Percentiles rank a stretch among this genome's conserved stretches.
These are phyloP conservation scores for Penicillium sp. DNA, from an alignment of 2,329 filamentous ascomycete genomes.

Conservation along the genomic window DNA sequence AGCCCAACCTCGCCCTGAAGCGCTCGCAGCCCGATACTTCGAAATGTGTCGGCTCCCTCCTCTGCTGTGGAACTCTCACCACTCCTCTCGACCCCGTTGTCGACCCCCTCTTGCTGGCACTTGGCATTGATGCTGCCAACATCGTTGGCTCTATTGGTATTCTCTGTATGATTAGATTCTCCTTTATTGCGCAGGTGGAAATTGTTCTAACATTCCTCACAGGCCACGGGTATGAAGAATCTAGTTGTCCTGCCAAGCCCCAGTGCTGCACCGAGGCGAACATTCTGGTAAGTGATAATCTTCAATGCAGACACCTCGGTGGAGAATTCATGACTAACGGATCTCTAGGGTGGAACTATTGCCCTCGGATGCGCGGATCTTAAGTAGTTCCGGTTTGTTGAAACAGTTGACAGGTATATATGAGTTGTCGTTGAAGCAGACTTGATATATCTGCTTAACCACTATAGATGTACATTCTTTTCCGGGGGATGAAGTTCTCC, in stretches of 20 bases:
- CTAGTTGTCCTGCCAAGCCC: constrained; percentile 19
- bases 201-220: background rate
- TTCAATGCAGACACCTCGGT: no score
- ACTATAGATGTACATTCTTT: background rate
- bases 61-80: constrained; percentile 30
- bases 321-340: background rate
- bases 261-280: constrained; percentile 34
- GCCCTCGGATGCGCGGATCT: constrained; percentile 24
- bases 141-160: constrained; percentile 31
- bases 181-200: background rate
- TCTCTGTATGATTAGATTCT: constrained; percentile 19
- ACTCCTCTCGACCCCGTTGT: constrained; percentile 29
- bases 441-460: background rate
- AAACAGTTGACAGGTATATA: background rate
- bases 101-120: constrained; percentile 24
- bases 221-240: constrained; percentile 25
- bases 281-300: constrained; percentile 23
- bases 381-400: background rate
- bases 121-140: constrained; percentile 23
- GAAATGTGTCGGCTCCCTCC: constrained; percentile 20
- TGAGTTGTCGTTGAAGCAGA: background rate
- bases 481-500: background rate
- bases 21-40: constrained; percentile 5
- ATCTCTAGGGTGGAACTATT: constrained; percentile 21
- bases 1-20: constrained; percentile 12